Percentiles rank a stretch among this genome's conserved stretches.
Conservation (phyloP, 306 rosid genomes). For the Hippophae gyantsensis region DNA sequence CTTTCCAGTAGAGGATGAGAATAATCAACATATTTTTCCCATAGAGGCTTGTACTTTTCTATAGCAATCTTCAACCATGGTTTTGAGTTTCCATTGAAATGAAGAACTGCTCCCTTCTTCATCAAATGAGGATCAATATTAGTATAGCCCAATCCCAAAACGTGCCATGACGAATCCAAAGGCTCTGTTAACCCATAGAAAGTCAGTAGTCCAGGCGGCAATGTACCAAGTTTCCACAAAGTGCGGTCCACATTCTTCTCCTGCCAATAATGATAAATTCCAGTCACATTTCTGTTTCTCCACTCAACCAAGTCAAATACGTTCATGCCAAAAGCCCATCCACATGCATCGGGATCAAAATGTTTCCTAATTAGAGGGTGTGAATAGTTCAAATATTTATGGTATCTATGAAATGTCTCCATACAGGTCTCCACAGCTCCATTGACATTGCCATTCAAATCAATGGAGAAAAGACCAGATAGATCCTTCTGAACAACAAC, state of each 20-base stretch:
- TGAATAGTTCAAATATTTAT: slow-evolving; percentile 73
- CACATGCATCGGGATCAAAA: slow-evolving; percentile 94
- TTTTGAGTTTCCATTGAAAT: slow-evolving; percentile 84
- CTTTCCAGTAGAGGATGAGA: slow-evolving; percentile 55
- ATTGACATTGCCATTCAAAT: slow-evolving; percentile 66
- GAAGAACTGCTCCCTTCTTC: slow-evolving; percentile 76
- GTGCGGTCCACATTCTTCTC: slow-evolving; percentile 73
- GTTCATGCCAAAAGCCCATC: slow-evolving; percentile 96
- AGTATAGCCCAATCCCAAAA: slow-evolving; percentile 82
- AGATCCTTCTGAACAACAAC: slow-evolving; percentile 82
- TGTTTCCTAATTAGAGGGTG: slow-evolving; percentile 75
- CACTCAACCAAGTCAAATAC: slow-evolving; percentile 81
- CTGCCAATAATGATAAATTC: slow-evolving; percentile 91
- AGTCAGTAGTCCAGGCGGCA: slow-evolving; percentile 81
- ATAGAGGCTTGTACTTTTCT: slow-evolving; percentile 82
- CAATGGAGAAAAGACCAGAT: slow-evolving; percentile 56
- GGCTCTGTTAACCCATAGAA: slow-evolving; percentile 84
- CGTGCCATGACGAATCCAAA: slow-evolving; percentile 72
- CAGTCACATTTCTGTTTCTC: slow-evolving; percentile 83
- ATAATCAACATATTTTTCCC: slow-evolving; percentile 77
- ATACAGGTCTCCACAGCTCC: slow-evolving; percentile 95
- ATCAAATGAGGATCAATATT: slow-evolving; percentile 62
- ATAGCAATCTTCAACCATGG: slow-evolving; percentile 92
- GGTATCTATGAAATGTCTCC: slow-evolving; percentile 93
- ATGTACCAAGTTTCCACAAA: slow-evolving; percentile 83